A percentile compares a stretch with the other conserved stretches of the same genome.
Evolutionary conservation across 2,329 filamentous ascomycete genomes (phyloP).

Genomic region (Hymenoscyphus occultus): DNA sequence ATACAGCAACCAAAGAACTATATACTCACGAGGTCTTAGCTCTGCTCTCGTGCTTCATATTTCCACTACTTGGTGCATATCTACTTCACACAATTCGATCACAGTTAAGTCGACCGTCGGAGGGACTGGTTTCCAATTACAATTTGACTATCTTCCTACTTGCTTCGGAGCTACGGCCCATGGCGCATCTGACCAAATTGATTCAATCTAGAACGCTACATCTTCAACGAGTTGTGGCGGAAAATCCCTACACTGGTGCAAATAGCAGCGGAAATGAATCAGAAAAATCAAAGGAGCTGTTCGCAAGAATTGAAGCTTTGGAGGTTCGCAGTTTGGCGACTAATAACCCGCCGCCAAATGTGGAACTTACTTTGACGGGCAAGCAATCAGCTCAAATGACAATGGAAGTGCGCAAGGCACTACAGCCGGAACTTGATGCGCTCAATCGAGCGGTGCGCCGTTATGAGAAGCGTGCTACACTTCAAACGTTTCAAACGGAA

Average conservation of each 20-base stretch:
- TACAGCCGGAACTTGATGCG: slow-evolving; percentile 82
- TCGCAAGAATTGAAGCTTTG: slow-evolving; percentile 65
- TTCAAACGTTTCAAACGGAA: slow-evolving; percentile 74
- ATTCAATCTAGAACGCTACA: slow-evolving; percentile 76
- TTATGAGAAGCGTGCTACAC: slow-evolving; percentile 83
- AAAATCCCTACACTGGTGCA: slow-evolving; percentile 45
- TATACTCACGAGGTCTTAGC: slow-evolving; percentile 73
- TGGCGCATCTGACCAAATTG: slow-evolving; percentile 78
- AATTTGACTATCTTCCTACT: slow-evolving; percentile 89
- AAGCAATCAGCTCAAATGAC: slow-evolving; percentile 43
- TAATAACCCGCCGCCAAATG: slow-evolving; percentile 32
- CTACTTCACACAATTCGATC: slow-evolving; percentile 77
- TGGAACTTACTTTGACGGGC: slow-evolving; percentile 36
- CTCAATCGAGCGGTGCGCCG: slow-evolving; percentile 83
- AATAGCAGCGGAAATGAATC: slow-evolving; percentile 35
- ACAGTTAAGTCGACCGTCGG: slow-evolving; percentile 78
- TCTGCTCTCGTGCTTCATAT: slow-evolving; percentile 72
- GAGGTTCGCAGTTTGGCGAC: slow-evolving; percentile 54
- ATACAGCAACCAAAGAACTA: slow-evolving; percentile 58
- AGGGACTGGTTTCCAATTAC: slow-evolving; percentile 86
- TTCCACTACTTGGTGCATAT: slow-evolving; percentile 77
- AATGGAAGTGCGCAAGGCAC: slow-evolving; percentile 58
- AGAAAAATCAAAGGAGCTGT: slow-evolving; percentile 50
- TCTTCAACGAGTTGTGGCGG: slow-evolving; percentile 69
- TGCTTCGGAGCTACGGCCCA: slow-evolving; percentile 78